Evolutionary conservation across 2,329 filamentous ascomycete species (phyloP).

Genomic region (Phyllosticta citriasiana): DNA sequence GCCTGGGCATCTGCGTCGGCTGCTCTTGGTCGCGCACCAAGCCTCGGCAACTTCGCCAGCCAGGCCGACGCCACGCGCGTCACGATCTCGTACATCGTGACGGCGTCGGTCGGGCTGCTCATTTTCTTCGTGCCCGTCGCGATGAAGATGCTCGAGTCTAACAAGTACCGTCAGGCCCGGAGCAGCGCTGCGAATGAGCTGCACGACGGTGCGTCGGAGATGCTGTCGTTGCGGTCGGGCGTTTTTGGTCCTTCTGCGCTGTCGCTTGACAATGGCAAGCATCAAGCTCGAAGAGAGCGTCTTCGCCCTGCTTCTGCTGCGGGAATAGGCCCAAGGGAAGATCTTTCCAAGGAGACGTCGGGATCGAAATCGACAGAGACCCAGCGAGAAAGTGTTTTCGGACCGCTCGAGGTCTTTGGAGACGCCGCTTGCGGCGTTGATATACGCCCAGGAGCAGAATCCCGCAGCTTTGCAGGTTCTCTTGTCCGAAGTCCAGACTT

Average conservation of each 20-base stretch:
- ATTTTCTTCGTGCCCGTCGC: not conserved
- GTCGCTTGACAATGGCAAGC: not conserved
- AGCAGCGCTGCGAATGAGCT: not conserved
- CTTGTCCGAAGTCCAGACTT: not conserved
- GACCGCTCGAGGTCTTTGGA: not conserved
- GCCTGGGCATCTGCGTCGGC: conserved; percentile 13
- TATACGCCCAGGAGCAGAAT: not conserved
- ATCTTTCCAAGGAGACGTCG: not conserved
- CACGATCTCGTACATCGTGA: not conserved
- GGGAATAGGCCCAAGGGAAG: not conserved
- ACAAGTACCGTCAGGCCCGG: not conserved
- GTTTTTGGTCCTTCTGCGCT: not conserved
- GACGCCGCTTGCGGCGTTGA: not conserved
- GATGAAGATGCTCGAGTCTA: not conserved
- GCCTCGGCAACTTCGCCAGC: not conserved
- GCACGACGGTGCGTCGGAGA: not conserved
- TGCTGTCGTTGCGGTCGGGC: not conserved
- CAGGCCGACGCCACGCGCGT: not conserved
- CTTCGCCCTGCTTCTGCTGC: not conserved
- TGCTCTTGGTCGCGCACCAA: not conserved
- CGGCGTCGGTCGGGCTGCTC: not conserved
- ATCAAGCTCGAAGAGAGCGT: not conserved
- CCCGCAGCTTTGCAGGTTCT: not conserved
- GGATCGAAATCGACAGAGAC: not conserved
- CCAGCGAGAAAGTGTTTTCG: not conserved